Conservation (phyloP, 177 flowering plant genomes). For the Telopea speciosissima region DNA sequence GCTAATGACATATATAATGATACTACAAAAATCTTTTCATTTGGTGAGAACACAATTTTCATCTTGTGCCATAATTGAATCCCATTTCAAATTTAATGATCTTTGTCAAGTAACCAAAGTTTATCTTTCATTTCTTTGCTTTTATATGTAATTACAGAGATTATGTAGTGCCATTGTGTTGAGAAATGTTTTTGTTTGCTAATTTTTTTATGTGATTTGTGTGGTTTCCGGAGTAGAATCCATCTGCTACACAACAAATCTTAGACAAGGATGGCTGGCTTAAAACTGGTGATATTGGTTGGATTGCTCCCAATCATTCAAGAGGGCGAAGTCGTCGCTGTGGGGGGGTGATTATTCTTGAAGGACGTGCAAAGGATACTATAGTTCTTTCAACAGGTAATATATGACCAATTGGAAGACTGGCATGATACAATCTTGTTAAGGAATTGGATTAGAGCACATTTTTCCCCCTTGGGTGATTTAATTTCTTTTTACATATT, state of each 20-base stretch:
- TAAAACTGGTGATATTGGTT: slow-evolving; percentile 86
- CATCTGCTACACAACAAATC: slow-evolving; percentile 54
- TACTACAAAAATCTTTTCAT: too few relatives aligned
- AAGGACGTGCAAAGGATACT: slow-evolving; percentile 96
- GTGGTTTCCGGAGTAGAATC: slow-evolving; percentile 40
- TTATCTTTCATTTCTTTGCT: not conserved
- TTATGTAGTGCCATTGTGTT: not conserved
- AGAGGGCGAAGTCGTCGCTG: slow-evolving; percentile 67
- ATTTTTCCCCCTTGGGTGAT: not conserved
- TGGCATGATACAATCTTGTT: not conserved
- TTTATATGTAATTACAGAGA: too few relatives aligned
- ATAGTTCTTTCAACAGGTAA: slow-evolving; percentile 73
- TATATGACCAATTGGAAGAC: not conserved
- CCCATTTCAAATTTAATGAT: not conserved
- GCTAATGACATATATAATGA: too few relatives aligned
- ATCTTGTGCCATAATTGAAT: not conserved
- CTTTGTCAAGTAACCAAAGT: not conserved
- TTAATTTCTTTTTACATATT: not conserved
- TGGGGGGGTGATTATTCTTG: slow-evolving; percentile 83
- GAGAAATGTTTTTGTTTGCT: too few relatives aligned
- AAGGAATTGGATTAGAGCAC: not conserved
- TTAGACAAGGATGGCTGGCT: slow-evolving; percentile 79
- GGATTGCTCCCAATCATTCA: slow-evolving; percentile 80
- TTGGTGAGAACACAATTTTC: not conserved
- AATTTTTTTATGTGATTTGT: not conserved